Conservation (phyloP, 2,329 filamentous ascomycete species). For the Emericellopsis cladophorae region DNA sequence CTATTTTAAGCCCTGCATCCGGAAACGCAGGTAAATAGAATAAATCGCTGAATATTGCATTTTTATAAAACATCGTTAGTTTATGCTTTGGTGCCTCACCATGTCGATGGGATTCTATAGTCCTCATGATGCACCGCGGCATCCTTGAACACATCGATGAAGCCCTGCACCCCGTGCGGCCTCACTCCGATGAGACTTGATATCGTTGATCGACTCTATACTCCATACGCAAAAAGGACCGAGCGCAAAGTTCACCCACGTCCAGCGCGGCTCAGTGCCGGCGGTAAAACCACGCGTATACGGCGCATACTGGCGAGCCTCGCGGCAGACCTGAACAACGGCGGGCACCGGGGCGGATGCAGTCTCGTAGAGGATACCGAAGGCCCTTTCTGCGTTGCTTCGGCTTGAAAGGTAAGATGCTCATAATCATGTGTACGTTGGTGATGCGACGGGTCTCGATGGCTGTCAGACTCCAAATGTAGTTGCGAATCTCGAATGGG, state of each 20-base stretch:
- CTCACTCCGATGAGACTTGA: slow-evolving; percentile 3
- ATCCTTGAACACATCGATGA: slow-evolving; percentile 3
- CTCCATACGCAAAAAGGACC: slow-evolving; percentile 3
- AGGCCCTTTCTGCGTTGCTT: neutral
- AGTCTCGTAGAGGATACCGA: slow-evolving; percentile 1
- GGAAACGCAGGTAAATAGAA: too few relatives aligned
- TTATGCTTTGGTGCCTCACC: too few relatives aligned
- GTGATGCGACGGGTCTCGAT: slow-evolving; percentile 2
- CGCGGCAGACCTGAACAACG: slow-evolving; percentile 3
- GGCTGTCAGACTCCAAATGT: slow-evolving; percentile 2
- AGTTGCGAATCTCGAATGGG: slow-evolving; percentile 2
- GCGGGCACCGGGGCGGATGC: slow-evolving; percentile 1
- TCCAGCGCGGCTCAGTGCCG: slow-evolving; percentile 4
- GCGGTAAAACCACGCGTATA: slow-evolving; percentile 3
- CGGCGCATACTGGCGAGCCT: slow-evolving; percentile 2
- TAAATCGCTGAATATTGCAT: too few relatives aligned
- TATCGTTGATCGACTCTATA: neutral
- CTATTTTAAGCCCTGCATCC: neutral
- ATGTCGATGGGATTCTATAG: slow-evolving; percentile 6
- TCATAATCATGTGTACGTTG: neutral
- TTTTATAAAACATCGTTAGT: too few relatives aligned
- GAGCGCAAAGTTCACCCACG: slow-evolving; percentile 5
- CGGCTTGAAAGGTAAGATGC: neutral
- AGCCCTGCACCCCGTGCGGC: slow-evolving; percentile 4
- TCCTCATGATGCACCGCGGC: slow-evolving; percentile 3